A percentile compares a stretch with the other conserved stretches of the same genome.
phyloP scores from a whole-genome alignment of 306 rosid species.

The Cicer cuneatum region DNA sequence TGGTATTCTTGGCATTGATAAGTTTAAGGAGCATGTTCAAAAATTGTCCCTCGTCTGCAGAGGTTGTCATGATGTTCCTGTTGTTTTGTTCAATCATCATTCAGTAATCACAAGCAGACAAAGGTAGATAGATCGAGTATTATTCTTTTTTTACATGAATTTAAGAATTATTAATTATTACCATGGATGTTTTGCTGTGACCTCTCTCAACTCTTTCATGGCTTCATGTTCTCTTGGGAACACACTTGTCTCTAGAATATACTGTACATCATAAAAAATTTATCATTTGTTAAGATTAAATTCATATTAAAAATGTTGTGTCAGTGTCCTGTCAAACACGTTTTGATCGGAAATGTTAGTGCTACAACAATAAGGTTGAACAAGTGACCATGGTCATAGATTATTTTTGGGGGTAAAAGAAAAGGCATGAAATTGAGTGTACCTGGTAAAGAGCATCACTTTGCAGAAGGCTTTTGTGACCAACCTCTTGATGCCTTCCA shows the following conservation, averaged over 20 bases:
- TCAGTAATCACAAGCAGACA: constrained; percentile 4
- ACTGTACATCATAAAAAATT: constrained; percentile 53
- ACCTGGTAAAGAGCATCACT: constrained; percentile 97
- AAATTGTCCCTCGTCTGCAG: constrained; percentile 95
- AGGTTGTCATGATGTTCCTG: constrained; percentile 95
- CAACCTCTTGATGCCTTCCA: constrained; percentile 92
- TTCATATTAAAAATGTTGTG: too few relatives aligned
- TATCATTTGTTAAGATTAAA: background rate
- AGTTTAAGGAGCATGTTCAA: constrained; percentile 88
- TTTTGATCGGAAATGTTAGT: too few relatives aligned
- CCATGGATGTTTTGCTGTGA: constrained; percentile 96
- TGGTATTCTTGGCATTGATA: constrained; percentile 91
- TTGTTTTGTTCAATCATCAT: constrained; percentile 40
- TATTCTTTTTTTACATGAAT: background rate
- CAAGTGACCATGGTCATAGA: too few relatives aligned
- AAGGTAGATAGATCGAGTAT: background rate
- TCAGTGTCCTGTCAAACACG: too few relatives aligned
- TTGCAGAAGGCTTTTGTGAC: constrained; percentile 96
- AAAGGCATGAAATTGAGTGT: background rate
- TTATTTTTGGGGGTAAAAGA: too few relatives aligned
- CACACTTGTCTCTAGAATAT: constrained; percentile 86
- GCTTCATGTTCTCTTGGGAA: constrained; percentile 90
- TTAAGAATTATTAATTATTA: constrained; percentile 25
- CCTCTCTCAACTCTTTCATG: constrained; percentile 91
- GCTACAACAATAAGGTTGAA: too few relatives aligned